These are phyloP conservation scores for Mimosa pudica DNA, from an alignment of 306 rosid species.

Conservation along the genomic window DNA sequence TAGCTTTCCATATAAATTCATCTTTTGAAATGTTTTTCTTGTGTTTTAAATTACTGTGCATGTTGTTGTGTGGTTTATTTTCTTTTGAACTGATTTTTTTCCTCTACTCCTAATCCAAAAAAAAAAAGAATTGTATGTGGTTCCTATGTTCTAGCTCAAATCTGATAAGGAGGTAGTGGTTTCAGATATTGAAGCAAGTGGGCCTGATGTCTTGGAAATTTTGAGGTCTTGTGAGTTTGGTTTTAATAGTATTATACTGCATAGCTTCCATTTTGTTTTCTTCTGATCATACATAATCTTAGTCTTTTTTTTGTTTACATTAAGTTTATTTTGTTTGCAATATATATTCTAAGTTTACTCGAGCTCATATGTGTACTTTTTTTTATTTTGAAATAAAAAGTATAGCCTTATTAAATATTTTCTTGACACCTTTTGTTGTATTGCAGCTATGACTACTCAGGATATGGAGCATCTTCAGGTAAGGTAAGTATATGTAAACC, in stretches of 20 bases:
- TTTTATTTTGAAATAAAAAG: not conserved
- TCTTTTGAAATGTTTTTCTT: no score
- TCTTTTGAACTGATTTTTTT: not conserved
- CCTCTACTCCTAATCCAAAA: not conserved
- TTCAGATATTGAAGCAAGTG: not conserved
- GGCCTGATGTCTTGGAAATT: slow-evolving; percentile 4
- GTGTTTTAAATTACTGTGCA: not conserved
- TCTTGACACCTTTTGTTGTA: slow-evolving; percentile 34
- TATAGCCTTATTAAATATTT: slow-evolving; percentile 20
- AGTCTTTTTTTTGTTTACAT: no score
- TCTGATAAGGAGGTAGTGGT: not conserved
- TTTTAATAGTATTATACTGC: slow-evolving; percentile 18
- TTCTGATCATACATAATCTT: not conserved
- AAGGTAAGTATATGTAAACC: slow-evolving; percentile 68
- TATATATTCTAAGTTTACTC: slow-evolving; percentile 1
- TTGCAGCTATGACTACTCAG: slow-evolving; percentile 97
- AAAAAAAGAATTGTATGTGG: not conserved
- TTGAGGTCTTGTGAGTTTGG: slow-evolving; percentile 13
- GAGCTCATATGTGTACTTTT: not conserved
- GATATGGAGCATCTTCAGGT: slow-evolving; percentile 93
- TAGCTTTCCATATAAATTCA: not conserved
- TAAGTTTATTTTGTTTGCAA: no score
- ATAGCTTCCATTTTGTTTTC: not conserved
- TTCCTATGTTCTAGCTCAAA: not conserved
- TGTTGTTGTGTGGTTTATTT: not conserved